These are phyloP conservation scores for Zoysia japonica DNA, from an alignment of 176 grass and related monocot species.

Conservation along the genomic window DNA sequence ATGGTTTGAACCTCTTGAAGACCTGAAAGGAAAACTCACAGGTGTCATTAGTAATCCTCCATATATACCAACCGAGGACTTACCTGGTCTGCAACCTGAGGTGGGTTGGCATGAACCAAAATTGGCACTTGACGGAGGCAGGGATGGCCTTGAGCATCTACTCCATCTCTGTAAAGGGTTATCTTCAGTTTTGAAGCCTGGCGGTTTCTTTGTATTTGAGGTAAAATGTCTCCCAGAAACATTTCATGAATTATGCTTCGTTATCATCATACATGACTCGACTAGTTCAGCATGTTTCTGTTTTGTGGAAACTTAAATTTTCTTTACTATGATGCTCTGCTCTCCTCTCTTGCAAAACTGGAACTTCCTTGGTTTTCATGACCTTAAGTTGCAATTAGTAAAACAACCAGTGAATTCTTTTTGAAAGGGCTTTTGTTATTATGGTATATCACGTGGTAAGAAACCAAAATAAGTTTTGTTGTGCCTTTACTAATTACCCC, in stretches of 20 bases:
- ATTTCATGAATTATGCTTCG: neutral
- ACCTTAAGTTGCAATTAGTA: constrained; percentile 2
- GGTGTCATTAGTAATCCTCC: constrained; percentile 94
- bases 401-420: constrained; percentile 12
- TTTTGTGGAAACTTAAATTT: constrained; percentile 11
- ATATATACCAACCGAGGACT: constrained; percentile 73
- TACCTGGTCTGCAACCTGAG: constrained; percentile 88
- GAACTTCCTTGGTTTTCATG: neutral
- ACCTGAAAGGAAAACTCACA: constrained; percentile 71
- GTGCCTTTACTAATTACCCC: neutral
- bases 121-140: constrained; percentile 80
- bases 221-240: constrained; percentile 34
- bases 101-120: constrained; percentile 87
- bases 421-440: neutral
- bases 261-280: neutral
- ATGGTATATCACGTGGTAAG: neutral
- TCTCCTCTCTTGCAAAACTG: neutral
- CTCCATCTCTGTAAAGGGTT: constrained; percentile 85
- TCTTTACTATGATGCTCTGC: neutral
- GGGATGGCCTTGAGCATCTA: constrained; percentile 74
- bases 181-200: constrained; percentile 54
- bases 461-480: neutral
- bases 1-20: constrained; percentile 81
- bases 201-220: constrained; percentile 98
- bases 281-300: neutral